Conservation (phyloP, 1,139 yeast species). For the Yamadazyma membranifaciens region DNA sequence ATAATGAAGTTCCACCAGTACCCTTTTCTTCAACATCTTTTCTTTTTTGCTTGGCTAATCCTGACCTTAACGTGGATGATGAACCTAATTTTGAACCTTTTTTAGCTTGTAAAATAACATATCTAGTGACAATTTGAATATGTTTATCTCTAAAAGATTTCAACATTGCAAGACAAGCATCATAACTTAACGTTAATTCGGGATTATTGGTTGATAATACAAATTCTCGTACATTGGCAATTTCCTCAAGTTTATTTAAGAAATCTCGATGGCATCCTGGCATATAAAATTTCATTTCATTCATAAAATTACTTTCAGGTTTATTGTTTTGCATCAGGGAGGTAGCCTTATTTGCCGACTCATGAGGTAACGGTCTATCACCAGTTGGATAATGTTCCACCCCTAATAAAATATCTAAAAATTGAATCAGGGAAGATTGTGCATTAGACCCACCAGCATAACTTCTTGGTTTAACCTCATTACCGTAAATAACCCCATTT, state of each 20-base stretch:
- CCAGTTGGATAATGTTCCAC: slow-evolving; percentile 83
- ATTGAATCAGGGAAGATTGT: slow-evolving; percentile 85
- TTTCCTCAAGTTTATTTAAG: slow-evolving; percentile 54
- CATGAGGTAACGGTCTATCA: slow-evolving; percentile 45
- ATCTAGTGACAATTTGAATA: slow-evolving; percentile 87
- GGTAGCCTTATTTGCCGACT: slow-evolving; percentile 1
- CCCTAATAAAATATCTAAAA: slow-evolving; percentile 72
- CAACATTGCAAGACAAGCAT: slow-evolving; percentile 87
- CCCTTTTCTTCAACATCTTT: slow-evolving; percentile 61
- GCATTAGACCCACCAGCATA: slow-evolving; percentile 94
- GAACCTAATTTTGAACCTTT: slow-evolving; percentile 53
- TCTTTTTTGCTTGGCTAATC: slow-evolving; percentile 51
- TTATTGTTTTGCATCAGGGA: background rate
- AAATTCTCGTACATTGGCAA: slow-evolving; percentile 61
- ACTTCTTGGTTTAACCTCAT: slow-evolving; percentile 53
- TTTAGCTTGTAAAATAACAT: slow-evolving; percentile 75
- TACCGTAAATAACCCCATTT: slow-evolving; percentile 75
- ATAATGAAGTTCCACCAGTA: slow-evolving; percentile 90
- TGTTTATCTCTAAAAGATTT: slow-evolving; percentile 89
- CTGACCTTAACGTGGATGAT: slow-evolving; percentile 55
- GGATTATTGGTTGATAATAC: slow-evolving; percentile 49
- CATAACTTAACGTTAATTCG: slow-evolving; percentile 71
- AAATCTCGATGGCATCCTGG: slow-evolving; percentile 82
- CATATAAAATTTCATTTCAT: slow-evolving; percentile 87
- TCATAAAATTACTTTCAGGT: slow-evolving; percentile 59